Evolutionary conservation across 306 rosid genomes (phyloP), one percentile per base, ranked within the genome.

Genomic region (Vicia faba): DNA sequence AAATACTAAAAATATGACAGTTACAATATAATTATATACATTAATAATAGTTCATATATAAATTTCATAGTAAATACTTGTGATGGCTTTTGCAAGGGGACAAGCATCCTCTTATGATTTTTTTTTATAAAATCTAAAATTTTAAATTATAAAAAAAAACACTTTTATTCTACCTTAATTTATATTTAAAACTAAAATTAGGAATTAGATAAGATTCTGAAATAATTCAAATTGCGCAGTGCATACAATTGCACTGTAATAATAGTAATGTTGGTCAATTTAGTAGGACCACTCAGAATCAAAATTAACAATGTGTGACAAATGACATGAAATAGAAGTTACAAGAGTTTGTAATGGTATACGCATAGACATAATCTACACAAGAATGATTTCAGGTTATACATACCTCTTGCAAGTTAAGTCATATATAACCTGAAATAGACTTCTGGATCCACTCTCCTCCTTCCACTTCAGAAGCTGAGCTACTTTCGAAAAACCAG

Each of bases 401-500:
- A 89, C 28, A 48, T 48, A 48, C 82, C 88, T 80, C 88, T 80
- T 89, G 85, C 85, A 82, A 59, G 96, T 87, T 56, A 70, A 80
- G 63, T 89, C 96, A 75, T 81, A 89, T 51, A 86, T 64, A 51
- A 64, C 65, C 75, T 92, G 96, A 33, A 89, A 53, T 66, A 92
- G n/a, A 75, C 95, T 80, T 72, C 74, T 80, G 8, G 87, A 64
- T 29, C 66, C 67, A 55, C 53, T 46, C 67, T 85, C 95, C 60
- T 80, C 79, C 14, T 87, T 84, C 76, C 78, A 63, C 85, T 81
- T 92, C 25, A 92, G 72, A 65, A 87, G 86, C 19, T 64, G 85
- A 58, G 98, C 92, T 60, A 92, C 98, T 78, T 78, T 87, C 8
- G 77, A 46, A 61, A 84, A 92, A 61, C 91, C 91, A 57, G 72